Conservation (phyloP, 1,284 basidiomycete genomes). For the Serendipita sp. region DNA sequence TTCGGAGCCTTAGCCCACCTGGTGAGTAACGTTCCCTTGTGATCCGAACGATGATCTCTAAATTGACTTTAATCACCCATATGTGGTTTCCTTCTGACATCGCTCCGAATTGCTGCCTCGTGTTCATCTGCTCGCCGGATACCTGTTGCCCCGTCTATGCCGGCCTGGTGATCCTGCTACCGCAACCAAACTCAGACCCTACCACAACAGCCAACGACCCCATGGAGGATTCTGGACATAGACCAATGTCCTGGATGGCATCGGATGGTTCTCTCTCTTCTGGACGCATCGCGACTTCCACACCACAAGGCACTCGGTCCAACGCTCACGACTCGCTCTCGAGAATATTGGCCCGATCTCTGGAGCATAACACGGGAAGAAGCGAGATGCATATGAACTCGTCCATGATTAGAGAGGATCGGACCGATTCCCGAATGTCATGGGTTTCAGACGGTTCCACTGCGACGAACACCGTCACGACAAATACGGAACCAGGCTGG, state of each 20-base stretch:
- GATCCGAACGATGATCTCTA: neutral
- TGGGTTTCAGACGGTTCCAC: neutral
- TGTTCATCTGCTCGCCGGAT: neutral
- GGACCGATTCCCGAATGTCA: neutral
- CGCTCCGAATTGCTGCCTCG: neutral
- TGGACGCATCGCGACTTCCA: neutral
- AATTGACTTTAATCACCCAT: neutral
- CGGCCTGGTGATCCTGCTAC: neutral
- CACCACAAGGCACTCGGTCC: neutral
- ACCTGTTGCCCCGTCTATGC: neutral
- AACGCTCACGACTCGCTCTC: neutral
- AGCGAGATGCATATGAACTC: no score
- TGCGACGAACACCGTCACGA: neutral
- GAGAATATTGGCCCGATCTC: neutral
- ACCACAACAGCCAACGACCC: neutral
- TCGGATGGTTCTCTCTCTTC: neutral
- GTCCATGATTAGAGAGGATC: no score
- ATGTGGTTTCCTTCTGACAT: neutral
- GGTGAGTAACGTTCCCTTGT: neutral
- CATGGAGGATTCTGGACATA: neutral
- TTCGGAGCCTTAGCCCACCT: neutral
- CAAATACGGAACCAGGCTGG: conserved; percentile 6
- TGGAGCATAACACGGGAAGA: neutral
- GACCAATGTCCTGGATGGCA: neutral
- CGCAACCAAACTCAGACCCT: neutral